Evolutionary conservation across 345 rosid genomes (phyloP), one percentile per base, ranked within the genome.

Genomic region (Noccaea bulbosa): DNA sequence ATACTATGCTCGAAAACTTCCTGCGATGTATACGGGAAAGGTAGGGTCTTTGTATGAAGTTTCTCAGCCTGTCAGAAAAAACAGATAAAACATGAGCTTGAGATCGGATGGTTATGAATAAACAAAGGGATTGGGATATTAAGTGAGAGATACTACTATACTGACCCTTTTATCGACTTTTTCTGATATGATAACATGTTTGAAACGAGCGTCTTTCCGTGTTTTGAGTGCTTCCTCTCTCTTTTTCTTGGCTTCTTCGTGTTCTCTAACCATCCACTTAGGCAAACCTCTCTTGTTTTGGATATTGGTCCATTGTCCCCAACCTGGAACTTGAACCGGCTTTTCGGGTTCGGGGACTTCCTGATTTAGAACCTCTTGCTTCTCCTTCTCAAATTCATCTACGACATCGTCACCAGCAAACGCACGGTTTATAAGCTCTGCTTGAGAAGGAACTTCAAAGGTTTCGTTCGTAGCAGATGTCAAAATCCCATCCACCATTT

Each of bases 351-450:
- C 87, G 40, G 95, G 97, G 50, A 83, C 85, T 76, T 89, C 97
- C 76, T 79, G 81, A 34, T 85, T 87, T 74, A 94, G 70, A 58
- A 87, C 62, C 53, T 84, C 88, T 77, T 77, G 76, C 68, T 89
- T 94, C 40, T 84, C 87, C 80, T 86, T 88, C 65, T 78, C 84
- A 72, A 94, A 94, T 65, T 91, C 96, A 10, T 85, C 93, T 40
- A 74, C 84, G 17, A 91, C 97, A 43, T 94, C 90, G 78, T 91
- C 96, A 40, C 97, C 99, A 2, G 99, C 97, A 80, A 94, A 94
- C 72, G 95, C 96, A 49, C 82, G 87, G 57, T 56, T 87, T 48
- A 91, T 79, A 70, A 91, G 96, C 72, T 94, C 99, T 15, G 79
- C 94, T 79, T 91, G 99, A 60, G 96, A 91, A 70, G 95, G 97